Evolutionary conservation across 2,329 filamentous ascomycete species (phyloP).

Genomic region (Thielaviopsis populi): DNA sequence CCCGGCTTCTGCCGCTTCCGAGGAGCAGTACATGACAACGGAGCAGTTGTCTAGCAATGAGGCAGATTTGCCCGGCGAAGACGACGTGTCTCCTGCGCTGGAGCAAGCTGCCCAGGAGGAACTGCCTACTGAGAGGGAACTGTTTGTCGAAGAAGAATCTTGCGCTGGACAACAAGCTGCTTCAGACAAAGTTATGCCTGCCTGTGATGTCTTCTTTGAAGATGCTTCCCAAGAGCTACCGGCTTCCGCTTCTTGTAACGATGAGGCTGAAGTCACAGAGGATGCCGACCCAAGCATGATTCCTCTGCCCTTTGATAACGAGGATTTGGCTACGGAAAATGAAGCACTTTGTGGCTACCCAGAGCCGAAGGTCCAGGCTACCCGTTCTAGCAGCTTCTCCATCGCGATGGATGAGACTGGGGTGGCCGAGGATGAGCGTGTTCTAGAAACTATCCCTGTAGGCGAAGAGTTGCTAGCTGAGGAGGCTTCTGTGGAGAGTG

Average conservation of each 20-base stretch:
- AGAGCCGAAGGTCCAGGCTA: background rate
- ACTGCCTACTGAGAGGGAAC: background rate
- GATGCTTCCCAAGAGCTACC: background rate
- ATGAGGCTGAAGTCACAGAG: background rate
- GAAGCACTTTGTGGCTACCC: background rate
- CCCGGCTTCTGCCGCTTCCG: background rate
- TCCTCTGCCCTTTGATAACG: background rate
- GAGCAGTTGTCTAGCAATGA: background rate
- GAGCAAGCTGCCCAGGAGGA: background rate
- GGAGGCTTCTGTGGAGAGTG: background rate
- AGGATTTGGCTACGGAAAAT: background rate
- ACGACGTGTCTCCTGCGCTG: background rate
- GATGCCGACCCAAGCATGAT: background rate
- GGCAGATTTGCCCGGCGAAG: background rate
- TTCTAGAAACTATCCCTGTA: background rate
- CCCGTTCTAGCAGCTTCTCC: background rate
- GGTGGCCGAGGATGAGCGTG: background rate
- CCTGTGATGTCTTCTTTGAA: background rate
- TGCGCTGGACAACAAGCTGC: background rate
- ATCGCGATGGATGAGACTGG: background rate
- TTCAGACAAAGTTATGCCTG: background rate
- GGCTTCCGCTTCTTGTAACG: background rate
- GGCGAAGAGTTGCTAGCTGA: background rate
- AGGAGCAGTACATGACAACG: too few relatives aligned
- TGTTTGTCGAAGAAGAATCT: background rate